Percentiles rank a stretch among this genome's conserved stretches.
These are phyloP conservation scores for Symbiotaphrina buchneri DNA, from an alignment of 495 filamentous ascomycete genomes.

Conservation along the genomic window DNA sequence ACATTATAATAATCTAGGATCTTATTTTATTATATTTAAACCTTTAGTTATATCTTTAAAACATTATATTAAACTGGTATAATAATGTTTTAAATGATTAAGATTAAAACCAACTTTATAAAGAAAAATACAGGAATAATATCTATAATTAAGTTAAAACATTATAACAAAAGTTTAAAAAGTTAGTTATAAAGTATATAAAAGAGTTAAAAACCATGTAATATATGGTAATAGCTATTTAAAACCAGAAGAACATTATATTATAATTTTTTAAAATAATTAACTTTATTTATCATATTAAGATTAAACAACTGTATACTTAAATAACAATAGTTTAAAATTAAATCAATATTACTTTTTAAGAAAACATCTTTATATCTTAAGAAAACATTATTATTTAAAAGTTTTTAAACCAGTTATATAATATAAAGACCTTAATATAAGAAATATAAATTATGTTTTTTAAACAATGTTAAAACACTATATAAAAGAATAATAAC, in stretches of 20 bases:
- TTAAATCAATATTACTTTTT: background rate
- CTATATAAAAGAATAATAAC: too few species aligned
- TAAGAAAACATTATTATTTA: conserved; percentile 1
- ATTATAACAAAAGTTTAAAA: background rate
- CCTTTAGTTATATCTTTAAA: too few species aligned
- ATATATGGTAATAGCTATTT: background rate
- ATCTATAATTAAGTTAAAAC: background rate
- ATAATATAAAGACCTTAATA: background rate
- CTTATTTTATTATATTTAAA: background rate
- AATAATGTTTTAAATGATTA: background rate
- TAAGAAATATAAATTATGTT: too few species aligned
- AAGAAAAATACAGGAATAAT: background rate
- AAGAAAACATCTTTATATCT: background rate
- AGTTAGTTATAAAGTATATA: background rate
- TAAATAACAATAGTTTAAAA: background rate
- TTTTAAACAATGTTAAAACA: too few species aligned
- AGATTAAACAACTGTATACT: background rate
- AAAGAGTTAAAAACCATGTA: conserved; percentile 1
- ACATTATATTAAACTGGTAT: background rate
- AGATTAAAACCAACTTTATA: background rate
- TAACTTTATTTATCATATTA: background rate
- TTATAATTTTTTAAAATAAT: background rate
- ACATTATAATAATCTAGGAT: background rate
- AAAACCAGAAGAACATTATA: background rate
- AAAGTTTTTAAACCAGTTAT: background rate